These are phyloP conservation scores for Fusarium caatingaense DNA, from an alignment of 2,329 filamentous ascomycete genomes.

Conservation along the genomic window DNA sequence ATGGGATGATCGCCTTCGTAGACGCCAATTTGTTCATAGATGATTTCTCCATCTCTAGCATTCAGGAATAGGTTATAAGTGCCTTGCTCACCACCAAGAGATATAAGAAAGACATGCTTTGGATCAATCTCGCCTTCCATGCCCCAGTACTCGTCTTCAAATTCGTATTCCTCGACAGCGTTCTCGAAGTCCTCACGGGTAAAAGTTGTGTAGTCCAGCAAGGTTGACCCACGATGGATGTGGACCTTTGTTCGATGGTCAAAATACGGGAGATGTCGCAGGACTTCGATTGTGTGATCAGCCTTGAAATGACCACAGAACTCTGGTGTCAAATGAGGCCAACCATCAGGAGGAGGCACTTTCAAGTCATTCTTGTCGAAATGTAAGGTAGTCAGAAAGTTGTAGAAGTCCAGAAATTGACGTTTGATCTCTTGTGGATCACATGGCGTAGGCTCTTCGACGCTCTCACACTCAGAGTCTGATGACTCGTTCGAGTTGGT, in stretches of 20 bases:
- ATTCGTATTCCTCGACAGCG: background rate
- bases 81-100: background rate
- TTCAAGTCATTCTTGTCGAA: background rate
- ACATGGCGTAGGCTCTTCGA: background rate
- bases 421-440: background rate
- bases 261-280: background rate
- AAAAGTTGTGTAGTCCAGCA: background rate
- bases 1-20: background rate
- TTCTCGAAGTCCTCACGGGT: background rate
- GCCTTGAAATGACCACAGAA: background rate
- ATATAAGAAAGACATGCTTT: background rate
- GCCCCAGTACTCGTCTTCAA: background rate
- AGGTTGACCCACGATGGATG: background rate
- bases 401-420: background rate
- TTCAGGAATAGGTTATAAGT: background rate
- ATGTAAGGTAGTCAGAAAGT: background rate
- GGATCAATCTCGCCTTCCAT: background rate
- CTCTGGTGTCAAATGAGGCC: background rate
- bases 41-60: background rate
- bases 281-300: background rate
- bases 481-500: background rate
- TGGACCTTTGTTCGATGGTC: background rate
- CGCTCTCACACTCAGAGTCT: background rate
- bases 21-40: background rate
- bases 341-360: background rate